Evolutionary conservation across 2,329 filamentous ascomycete genomes (phyloP), one percentile per base, ranked within the genome.

Genomic region (Raffaelea deltoideospora): DNA sequence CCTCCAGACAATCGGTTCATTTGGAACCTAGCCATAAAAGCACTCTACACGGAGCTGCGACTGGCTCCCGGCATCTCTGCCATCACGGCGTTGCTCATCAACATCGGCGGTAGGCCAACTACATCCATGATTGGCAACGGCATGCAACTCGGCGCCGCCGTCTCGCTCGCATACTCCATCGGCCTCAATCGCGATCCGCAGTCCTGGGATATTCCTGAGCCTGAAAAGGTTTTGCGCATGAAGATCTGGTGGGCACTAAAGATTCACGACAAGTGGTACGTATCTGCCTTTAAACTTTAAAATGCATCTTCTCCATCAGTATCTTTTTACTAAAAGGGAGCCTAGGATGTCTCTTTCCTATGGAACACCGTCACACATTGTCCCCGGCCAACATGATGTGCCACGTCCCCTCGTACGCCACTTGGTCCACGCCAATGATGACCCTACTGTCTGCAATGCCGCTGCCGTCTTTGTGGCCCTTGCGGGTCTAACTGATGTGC

Each of bases 11-110:
- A 62, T 29, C 64, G 70, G 31, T 77, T 72, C 48, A 65, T 72
- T 9, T 75, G 75, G 62, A 77, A 77, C 40, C 61, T 74, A 40
- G 71, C 71, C 7, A 69, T 65, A 17, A 69, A 70, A 36, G 69
- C 72, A 1, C 56, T 75, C 3, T 71, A 74, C 43, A 72, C 77
- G 40, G 64, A 76, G 7, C 64, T 72, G 34, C 60, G 70, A 1
- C 10, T 31, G 10, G 67, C 67, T 0, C 72, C 72, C 0, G 68
- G 72, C 1, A 55, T 76, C 31, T 69, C 71, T 1, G 72, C 70
- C 1, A 62, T 78, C 19, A 61, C 66, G 18, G 65, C 71, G 3
- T 64, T 70, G 5, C 50, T 76, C 9, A 57, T 78, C 10, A 73
- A 78, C 44, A 53, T 77, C 2, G 67, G 65, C 1, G 74, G 73